Evolutionary conservation across 345 rosid species (phyloP).

Genomic region (Sisymbrium altissimum): DNA sequence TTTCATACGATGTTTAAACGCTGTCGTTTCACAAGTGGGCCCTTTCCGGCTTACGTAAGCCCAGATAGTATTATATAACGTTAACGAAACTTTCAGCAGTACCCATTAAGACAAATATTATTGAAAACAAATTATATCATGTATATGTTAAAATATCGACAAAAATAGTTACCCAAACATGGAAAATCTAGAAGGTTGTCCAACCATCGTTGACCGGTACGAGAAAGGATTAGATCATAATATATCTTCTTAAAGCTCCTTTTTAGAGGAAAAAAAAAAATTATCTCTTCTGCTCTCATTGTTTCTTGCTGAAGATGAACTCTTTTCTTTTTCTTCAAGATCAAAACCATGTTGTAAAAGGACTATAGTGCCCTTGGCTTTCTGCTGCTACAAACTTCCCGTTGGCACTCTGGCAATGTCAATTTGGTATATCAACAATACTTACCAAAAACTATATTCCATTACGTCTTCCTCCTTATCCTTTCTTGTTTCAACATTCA

Average conservation of each 20-base stretch:
- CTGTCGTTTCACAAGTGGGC: background rate
- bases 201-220: constrained; percentile 24
- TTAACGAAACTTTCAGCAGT: too few species aligned
- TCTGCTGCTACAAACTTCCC: background rate
- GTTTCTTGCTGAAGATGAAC: constrained; percentile 22
- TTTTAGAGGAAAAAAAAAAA: background rate
- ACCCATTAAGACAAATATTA: background rate
- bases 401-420: background rate
- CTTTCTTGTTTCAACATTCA: constrained; percentile 3
- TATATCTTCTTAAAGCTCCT: background rate
- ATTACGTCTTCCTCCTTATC: background rate
- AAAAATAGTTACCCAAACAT: background rate
- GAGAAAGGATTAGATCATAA: constrained; percentile 3
- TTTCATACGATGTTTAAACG: background rate
- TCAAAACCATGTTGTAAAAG: background rate
- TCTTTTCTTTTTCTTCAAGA: background rate
- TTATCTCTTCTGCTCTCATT: background rate
- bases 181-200: constrained; percentile 21
- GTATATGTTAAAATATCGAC: background rate
- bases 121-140: background rate
- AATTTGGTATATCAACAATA: background rate
- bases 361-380: background rate
- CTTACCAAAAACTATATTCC: background rate
- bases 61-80: too few species aligned
- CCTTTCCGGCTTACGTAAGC: too few species aligned